A percentile compares a stretch with the other conserved stretches of the same genome.
Conservation (phyloP, 192 early-diverging fungal genomes). For the Dimargaris xerosporica region DNA sequence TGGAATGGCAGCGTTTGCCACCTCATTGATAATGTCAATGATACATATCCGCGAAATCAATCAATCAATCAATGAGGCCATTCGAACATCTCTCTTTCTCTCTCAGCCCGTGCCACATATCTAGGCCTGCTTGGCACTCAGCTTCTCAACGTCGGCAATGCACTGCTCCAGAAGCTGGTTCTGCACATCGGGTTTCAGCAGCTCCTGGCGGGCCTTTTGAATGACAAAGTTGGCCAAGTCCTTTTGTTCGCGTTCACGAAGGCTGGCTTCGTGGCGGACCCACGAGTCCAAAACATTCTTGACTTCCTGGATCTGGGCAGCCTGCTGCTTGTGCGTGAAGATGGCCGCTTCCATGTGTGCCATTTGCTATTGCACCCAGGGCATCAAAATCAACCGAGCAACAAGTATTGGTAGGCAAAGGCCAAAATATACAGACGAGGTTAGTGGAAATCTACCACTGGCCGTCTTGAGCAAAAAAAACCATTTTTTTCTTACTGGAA, state of each 20-base stretch:
- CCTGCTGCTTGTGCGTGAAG: conserved; percentile 88
- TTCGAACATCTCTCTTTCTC: too few relatives aligned
- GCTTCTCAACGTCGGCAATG: conserved; percentile 34
- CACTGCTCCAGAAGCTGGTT: conserved; percentile 39
- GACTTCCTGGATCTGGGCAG: conserved; percentile 60
- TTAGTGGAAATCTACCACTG: background rate
- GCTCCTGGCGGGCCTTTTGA: conserved; percentile 52
- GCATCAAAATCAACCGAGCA: background rate
- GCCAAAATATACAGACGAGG: background rate
- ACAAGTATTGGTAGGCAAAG: background rate
- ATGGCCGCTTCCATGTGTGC: conserved; percentile 86
- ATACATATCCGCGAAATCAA: too few relatives aligned
- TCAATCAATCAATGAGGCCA: too few relatives aligned
- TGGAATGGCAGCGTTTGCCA: too few relatives aligned
- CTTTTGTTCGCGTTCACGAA: conserved; percentile 91
- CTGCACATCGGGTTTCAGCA: conserved; percentile 54
- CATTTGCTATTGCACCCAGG: conserved; percentile 42
- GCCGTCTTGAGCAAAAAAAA: background rate
- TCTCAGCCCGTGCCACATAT: background rate
- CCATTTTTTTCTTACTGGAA: background rate
- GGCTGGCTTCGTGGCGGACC: conserved; percentile 87
- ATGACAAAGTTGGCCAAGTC: conserved; percentile 72
- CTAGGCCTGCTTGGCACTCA: background rate
- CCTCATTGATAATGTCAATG: too few relatives aligned
- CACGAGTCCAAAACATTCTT: conserved; percentile 86